Percentiles rank a stretch among this genome's conserved stretches.
Conservation (phyloP, 208 protist species). For the Crithidia expoeki region DNA sequence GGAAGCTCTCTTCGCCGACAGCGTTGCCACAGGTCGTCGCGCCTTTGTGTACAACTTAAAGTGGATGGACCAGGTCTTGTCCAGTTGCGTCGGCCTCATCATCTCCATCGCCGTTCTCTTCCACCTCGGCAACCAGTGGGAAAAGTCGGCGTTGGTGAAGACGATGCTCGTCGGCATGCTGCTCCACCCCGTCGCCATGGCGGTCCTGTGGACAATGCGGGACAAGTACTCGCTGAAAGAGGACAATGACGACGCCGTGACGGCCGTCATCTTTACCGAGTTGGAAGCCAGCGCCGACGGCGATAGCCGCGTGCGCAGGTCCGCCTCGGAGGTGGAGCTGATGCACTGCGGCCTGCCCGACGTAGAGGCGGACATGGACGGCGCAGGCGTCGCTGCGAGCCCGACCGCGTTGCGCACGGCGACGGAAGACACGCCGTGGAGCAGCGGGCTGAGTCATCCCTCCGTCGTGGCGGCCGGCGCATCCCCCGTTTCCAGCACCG, state of each 20-base stretch:
- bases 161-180: constrained; percentile 39
- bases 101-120: constrained; percentile 46
- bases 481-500: constrained; percentile 2
- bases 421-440: constrained; percentile 25
- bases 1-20: constrained; percentile 61
- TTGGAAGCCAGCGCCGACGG: background rate
- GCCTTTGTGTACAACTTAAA: constrained; percentile 70
- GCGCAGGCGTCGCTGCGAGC: background rate
- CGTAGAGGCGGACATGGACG: background rate
- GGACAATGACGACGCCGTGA: constrained; percentile 3
- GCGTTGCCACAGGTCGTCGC: constrained; percentile 40
- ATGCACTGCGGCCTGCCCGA: constrained; percentile 10
- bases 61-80: constrained; percentile 65
- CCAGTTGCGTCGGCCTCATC: constrained; percentile 45
- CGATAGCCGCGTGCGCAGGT: constrained; percentile 5
- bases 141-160: constrained; percentile 27
- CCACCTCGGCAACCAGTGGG: constrained; percentile 53
- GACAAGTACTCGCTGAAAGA: constrained; percentile 29
- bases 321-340: constrained; percentile 18
- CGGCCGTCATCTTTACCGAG: background rate
- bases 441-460: constrained; percentile 5
- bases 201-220: constrained; percentile 26
- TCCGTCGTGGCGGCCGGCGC: background rate
- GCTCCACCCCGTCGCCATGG: constrained; percentile 28
- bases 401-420: background rate